Percentiles rank a stretch among this genome's conserved stretches.
Evolutionary conservation across 2,329 filamentous ascomycete genomes (phyloP).

Genomic region (Calonectria henricotiae): DNA sequence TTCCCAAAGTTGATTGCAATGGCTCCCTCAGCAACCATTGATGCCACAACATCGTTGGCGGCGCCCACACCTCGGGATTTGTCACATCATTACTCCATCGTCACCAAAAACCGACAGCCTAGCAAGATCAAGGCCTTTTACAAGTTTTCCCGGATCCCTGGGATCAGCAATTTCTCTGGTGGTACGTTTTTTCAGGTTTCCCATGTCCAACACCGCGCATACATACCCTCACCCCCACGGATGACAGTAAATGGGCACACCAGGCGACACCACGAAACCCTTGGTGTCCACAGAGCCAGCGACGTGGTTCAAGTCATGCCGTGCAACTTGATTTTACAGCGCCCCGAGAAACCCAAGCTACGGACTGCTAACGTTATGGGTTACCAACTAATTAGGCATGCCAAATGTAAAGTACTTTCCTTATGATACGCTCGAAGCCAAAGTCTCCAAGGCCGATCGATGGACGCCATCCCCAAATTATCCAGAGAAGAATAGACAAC

Average conservation of each 20-base stretch:
- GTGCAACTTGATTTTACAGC: neutral
- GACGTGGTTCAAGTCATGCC: neutral
- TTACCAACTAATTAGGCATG: conserved; percentile 70
- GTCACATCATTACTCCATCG: conserved; percentile 83
- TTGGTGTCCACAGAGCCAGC: conserved; percentile 13
- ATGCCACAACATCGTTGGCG: conserved; percentile 25
- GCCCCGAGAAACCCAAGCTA: neutral
- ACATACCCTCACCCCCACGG: conserved; percentile 11
- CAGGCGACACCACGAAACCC: conserved; percentile 9
- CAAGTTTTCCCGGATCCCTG: conserved; percentile 82
- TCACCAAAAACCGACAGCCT: conserved; percentile 75
- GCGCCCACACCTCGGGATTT: conserved; percentile 76
- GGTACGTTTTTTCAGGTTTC: conserved; percentile 62
- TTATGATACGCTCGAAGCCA: conserved; percentile 90
- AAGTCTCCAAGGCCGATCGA: conserved; percentile 81
- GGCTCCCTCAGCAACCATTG: conserved; percentile 45
- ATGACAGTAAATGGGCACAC: conserved; percentile 6
- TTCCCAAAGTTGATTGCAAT: conserved; percentile 30
- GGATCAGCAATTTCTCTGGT: conserved; percentile 75
- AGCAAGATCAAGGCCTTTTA: conserved; percentile 87
- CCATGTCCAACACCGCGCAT: neutral
- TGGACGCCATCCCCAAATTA: conserved; percentile 81
- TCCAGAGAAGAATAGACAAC: conserved; percentile 39
- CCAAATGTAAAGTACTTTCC: conserved; percentile 89
- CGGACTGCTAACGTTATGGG: conserved; percentile 34